Evolutionary conservation across 306 rosid genomes (phyloP).

Genomic region (Malus domestica): DNA sequence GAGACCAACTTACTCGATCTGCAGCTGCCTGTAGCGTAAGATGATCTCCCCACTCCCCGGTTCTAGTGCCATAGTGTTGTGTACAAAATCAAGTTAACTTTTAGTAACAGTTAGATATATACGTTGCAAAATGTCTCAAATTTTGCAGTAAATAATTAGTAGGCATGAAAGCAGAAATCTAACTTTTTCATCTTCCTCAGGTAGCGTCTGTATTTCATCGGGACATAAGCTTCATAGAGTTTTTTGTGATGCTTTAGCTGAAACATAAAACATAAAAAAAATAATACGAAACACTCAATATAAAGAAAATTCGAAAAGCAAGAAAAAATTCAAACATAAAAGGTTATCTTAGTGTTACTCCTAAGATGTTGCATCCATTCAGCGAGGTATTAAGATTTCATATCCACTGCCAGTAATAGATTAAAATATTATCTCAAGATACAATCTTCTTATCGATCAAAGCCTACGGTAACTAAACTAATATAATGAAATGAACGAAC

Average conservation of each 20-base stretch:
- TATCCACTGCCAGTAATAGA: background rate
- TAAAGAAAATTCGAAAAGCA: background rate
- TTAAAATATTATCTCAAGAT: background rate
- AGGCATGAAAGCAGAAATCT: slow-evolving; percentile 35
- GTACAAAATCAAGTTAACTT: slow-evolving; percentile 22
- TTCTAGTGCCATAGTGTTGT: slow-evolving; percentile 39
- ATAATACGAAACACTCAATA: background rate
- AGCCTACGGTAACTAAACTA: background rate
- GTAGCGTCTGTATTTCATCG: slow-evolving; percentile 80
- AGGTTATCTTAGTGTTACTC: background rate
- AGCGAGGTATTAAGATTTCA: background rate
- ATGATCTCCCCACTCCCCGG: slow-evolving; percentile 99
- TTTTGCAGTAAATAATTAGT: slow-evolving; percentile 22
- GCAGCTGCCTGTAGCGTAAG: slow-evolving; percentile 94
- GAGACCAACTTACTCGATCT: slow-evolving; percentile 60
- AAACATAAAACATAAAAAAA: background rate
- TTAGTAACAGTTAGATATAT: slow-evolving; percentile 14
- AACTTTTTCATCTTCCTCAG: slow-evolving; percentile 87
- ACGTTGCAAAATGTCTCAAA: slow-evolving; percentile 15
- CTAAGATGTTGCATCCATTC: background rate
- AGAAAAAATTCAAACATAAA: background rate
- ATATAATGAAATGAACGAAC: slow-evolving; percentile 8
- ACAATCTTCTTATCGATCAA: background rate
- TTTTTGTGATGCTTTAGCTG: slow-evolving; percentile 80
- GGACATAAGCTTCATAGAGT: slow-evolving; percentile 81